Evolutionary conservation across 2,329 filamentous ascomycete species (phyloP), one percentile per base, ranked within the genome.

Genomic region (Talaromyces sp.): DNA sequence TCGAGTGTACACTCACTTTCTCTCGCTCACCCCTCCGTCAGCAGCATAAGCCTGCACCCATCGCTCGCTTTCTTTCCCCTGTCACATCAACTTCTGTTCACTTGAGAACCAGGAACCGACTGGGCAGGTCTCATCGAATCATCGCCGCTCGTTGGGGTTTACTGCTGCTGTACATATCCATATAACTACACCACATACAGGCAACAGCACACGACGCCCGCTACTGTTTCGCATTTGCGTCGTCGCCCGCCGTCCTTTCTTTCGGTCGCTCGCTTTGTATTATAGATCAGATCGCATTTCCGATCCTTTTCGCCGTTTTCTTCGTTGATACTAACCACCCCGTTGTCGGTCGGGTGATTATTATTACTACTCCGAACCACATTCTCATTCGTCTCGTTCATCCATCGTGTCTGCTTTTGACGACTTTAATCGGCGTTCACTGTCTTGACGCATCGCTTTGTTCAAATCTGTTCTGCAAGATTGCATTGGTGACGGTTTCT

Each of bases 121-220:
- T 48, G 44, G 33, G 58, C 58, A 40, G 44, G 42, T 28, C 44
- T 60, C 33, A 54, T 48, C 33, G 31, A 25, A 8, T 48, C 23
- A 28, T 39, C 44, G 58, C 44, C 58, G 58, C 58, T 60, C 58
- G 58, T 40, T 60, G 44, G n/a, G 35, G 33, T 33, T 18, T 58
- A 18, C 18, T 21, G 44, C 44, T 50, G 42, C 25, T 59, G 58
- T 50, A 60, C 44, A 60, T 60, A 60, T 21, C 25, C 2, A 39
- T 52, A 52, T 52, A 52, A 23, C 31, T 39, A 39, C n/a, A n/a
- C n/a, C n/a, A n/a, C 42, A 59, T 60, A 52, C 23, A 60, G 52
- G 52, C 21, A 50, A 54, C 31, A 54, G n/a, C 28, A 33, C 48
- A 52, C 46, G 46, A 35, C 50, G 31, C 31, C 44, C 33, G 33